Conservation (phyloP, 768 basidiomycete species). For the Hygrophoropsis aurantiaca region DNA sequence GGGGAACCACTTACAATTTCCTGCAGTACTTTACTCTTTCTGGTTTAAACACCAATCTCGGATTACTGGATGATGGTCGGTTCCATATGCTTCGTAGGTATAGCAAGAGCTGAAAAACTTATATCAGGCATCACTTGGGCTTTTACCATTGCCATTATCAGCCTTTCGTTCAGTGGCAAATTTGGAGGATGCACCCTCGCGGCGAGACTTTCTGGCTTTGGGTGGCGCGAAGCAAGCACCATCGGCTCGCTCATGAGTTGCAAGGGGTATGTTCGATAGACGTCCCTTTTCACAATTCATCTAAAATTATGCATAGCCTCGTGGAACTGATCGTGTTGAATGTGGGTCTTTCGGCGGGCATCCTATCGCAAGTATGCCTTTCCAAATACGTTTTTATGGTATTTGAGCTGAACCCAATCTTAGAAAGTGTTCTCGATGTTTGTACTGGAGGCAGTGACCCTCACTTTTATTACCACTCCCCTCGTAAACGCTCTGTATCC, state of each 20-base stretch:
- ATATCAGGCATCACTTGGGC: slow-evolving; percentile 60
- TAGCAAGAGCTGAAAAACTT: no score
- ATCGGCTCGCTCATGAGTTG: slow-evolving; percentile 89
- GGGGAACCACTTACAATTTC: background rate
- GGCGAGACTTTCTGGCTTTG: slow-evolving; percentile 64
- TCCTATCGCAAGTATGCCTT: slow-evolving; percentile 44
- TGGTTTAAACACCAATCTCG: slow-evolving; percentile 79
- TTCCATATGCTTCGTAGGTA: no score
- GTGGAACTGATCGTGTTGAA: slow-evolving; percentile 94
- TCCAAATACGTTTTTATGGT: no score
- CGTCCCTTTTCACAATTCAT: slow-evolving; percentile 3
- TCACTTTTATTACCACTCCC: slow-evolving; percentile 86
- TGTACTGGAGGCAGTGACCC: slow-evolving; percentile 72
- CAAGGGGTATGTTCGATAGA: slow-evolving; percentile 66
- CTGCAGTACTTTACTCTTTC: slow-evolving; percentile 76
- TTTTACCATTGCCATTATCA: slow-evolving; percentile 71
- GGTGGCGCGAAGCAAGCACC: slow-evolving; percentile 73
- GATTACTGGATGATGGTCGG: slow-evolving; percentile 64
- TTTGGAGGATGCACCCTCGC: slow-evolving; percentile 66
- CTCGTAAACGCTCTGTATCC: slow-evolving; percentile 81
- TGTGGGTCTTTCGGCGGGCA: slow-evolving; percentile 70
- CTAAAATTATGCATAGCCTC: slow-evolving; percentile 36
- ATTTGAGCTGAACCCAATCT: no score
- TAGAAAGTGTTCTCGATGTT: slow-evolving; percentile 85
- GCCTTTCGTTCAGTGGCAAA: slow-evolving; percentile 78